Evolutionary conservation across 257 asterid genomes (phyloP), one percentile per base, ranked within the genome.

Genomic region (Petunia secreta): DNA sequence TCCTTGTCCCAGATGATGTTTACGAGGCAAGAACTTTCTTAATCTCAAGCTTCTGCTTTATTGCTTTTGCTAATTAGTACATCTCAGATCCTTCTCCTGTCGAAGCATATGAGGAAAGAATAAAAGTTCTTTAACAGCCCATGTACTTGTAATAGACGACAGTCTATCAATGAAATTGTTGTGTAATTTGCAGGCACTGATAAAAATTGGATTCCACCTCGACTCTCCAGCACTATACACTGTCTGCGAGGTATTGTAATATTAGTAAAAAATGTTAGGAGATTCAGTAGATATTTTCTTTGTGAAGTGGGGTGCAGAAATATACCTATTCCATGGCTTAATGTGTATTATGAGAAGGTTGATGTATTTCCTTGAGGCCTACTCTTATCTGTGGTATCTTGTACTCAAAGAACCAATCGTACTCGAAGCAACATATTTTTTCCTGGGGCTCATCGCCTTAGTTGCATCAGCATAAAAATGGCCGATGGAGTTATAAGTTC

Each of bases 191-290:
- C 80, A 92, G 97, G 97, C 92, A 44, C 85, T 92, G 91, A 90
- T 84, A 84, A 92, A 90, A 84, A 81, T 90, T 79, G 97, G 94
- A 54, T 89, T 89, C 75, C 81, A 89, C 80, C 92, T 92, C 0
- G 97, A 92, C 88, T 89, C 97, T 48, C 97, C 97, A 6, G 93
- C 96, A 80, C 88, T 92, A 63, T 92, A 92, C 79, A 91, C 94
- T 25, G 97, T 84, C 69, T 92, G 97, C 84, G 97, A 92, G 97
- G 97, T 92, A 87, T 85, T 76, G 9, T 69, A 69, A 25, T 69
- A 44, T 34, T 69, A 44, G 10, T 9, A 46, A 48, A 46, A 69
- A 16, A 46, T 25, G 25, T 69, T 69, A 16, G 44, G 58, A 9
- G 76, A 69, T 69, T 52, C 15, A 52, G 57, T 52, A 52, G 57